Evolutionary conservation across 148 eudicot genomes (phyloP).

Genomic region (Amaranthus hypochondriacus): DNA sequence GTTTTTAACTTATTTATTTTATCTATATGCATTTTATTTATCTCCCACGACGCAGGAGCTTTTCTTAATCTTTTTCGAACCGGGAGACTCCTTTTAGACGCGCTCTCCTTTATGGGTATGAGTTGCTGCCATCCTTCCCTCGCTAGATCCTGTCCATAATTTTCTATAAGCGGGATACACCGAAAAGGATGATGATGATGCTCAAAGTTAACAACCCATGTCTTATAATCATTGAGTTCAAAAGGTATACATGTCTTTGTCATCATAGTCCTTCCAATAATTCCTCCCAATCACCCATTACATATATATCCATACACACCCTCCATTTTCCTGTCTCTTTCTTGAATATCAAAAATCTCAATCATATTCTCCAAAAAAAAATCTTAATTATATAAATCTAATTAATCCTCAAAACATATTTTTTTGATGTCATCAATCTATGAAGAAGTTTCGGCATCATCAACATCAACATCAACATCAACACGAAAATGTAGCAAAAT

Average conservation of each 20-base stretch:
- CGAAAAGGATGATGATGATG: too few relatives aligned
- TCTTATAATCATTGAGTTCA: conserved; percentile 32
- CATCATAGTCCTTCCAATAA: conserved; percentile 21
- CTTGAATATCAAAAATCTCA: conserved; percentile 20
- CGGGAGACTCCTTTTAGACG: too few relatives aligned
- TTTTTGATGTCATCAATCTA: conserved; percentile 9
- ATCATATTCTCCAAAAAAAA: conserved; percentile 11
- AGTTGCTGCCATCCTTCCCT: too few relatives aligned
- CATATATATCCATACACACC: conserved; percentile 29
- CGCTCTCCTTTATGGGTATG: too few relatives aligned
- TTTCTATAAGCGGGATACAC: too few relatives aligned
- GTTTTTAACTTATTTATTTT: too few relatives aligned
- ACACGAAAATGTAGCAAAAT: conserved; percentile 15
- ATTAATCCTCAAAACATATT: neutral
- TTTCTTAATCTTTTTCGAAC: too few relatives aligned
- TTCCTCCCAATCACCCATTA: conserved; percentile 21
- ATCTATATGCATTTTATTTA: too few relatives aligned
- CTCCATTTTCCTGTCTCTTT: conserved; percentile 26
- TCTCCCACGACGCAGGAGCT: too few relatives aligned
- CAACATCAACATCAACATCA: conserved; percentile 20
- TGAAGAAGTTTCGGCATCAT: conserved; percentile 7
- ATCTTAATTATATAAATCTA: neutral
- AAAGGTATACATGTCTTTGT: conserved; percentile 42
- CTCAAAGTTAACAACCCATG: conserved; percentile 25
- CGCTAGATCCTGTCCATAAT: too few relatives aligned